These are phyloP conservation scores for Balansia obtecta DNA, from an alignment of 2,329 filamentous ascomycete species.

Conservation along the genomic window DNA sequence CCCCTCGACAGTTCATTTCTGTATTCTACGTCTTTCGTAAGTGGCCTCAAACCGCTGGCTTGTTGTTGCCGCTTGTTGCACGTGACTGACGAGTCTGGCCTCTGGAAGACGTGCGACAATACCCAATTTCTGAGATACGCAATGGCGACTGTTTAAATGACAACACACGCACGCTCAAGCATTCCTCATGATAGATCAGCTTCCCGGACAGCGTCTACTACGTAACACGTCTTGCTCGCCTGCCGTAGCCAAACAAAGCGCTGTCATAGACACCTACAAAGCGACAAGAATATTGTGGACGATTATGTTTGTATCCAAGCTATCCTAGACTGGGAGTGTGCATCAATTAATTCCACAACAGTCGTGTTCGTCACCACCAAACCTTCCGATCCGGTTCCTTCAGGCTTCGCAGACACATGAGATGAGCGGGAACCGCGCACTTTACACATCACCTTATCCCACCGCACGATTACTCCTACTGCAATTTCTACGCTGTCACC, in stretches of 20 bases:
- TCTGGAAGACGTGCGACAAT: neutral
- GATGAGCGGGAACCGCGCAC: too few species aligned
- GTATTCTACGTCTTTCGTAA: too few species aligned
- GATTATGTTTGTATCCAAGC: neutral
- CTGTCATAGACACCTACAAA: neutral
- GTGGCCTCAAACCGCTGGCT: too few species aligned
- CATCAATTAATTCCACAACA: too few species aligned
- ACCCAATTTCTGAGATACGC: neutral
- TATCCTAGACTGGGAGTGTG: neutral
- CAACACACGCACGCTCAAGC: neutral
- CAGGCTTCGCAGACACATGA: too few species aligned
- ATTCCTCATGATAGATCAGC: neutral
- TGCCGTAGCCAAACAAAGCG: neutral
- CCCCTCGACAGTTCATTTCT: too few species aligned
- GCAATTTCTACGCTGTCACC: too few species aligned
- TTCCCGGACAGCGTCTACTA: neutral
- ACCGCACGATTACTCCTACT: too few species aligned
- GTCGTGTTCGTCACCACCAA: too few species aligned
- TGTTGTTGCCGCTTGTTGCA: neutral
- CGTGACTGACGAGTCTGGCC: neutral
- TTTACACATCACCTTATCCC: too few species aligned
- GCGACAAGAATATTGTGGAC: neutral
- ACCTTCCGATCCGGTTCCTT: too few species aligned
- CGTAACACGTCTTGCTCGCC: neutral
- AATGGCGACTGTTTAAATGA: neutral